phyloP scores from a whole-genome alignment of 2,329 filamentous ascomycete species.

The Talaromyces albobiverticillius region DNA sequence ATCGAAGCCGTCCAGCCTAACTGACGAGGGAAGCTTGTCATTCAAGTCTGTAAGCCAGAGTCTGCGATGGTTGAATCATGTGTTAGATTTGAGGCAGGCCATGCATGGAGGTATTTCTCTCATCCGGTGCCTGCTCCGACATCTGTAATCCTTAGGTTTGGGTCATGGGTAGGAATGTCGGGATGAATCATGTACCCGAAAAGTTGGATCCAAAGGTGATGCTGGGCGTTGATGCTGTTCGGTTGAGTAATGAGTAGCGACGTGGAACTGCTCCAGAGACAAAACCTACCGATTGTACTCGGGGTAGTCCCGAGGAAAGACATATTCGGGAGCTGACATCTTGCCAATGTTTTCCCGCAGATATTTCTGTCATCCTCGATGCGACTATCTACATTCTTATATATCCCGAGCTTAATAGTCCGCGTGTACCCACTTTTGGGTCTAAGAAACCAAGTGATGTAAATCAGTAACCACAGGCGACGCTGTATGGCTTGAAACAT shows the following conservation, averaged over 20 bases:
- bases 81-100: neutral
- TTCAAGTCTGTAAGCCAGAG: slow-evolving; percentile 17
- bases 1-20: slow-evolving; percentile 19
- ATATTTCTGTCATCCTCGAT: too few species aligned
- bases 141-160: slow-evolving; percentile 17
- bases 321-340: neutral
- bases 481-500: too few species aligned
- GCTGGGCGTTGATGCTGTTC: neutral
- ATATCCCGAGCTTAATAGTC: too few species aligned
- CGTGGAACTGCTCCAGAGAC: too few species aligned
- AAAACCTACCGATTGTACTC: neutral
- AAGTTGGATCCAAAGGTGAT: neutral
- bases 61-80: neutral
- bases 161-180: neutral
- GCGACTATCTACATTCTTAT: too few species aligned
- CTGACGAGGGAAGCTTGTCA: slow-evolving; percentile 1
- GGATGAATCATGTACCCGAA: slow-evolving; percentile 12
- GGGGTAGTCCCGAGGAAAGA: neutral
- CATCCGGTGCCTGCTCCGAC: slow-evolving; percentile 19
- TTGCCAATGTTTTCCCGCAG: too few species aligned
- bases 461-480: too few species aligned
- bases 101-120: too few species aligned
- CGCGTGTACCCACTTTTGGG: too few species aligned
- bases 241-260: too few species aligned
- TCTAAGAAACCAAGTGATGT: too few species aligned